Evolutionary conservation across 768 basidiomycete species (phyloP).

Genomic region (Ramaria sp.): DNA sequence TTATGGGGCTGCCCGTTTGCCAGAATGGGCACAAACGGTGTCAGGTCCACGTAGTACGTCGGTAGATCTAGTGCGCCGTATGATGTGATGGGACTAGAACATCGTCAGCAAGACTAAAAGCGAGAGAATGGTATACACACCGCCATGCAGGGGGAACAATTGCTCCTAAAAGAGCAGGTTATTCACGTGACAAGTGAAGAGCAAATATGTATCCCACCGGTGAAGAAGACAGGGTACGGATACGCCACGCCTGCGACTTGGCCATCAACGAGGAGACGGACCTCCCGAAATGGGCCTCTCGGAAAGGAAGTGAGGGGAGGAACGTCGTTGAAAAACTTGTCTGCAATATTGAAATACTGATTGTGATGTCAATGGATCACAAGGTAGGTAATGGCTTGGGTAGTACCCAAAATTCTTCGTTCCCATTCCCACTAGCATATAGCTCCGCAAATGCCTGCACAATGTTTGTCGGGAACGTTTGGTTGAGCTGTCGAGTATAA

Average conservation of each 20-base stretch:
- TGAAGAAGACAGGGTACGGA: slow-evolving; percentile 57
- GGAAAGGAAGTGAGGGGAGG: slow-evolving; percentile 38
- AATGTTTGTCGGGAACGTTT: slow-evolving; percentile 61
- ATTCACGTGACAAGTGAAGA: not conserved
- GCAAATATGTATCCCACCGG: slow-evolving; percentile 29
- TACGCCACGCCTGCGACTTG: slow-evolving; percentile 45
- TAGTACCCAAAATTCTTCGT: slow-evolving; percentile 72
- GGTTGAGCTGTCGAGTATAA: slow-evolving; percentile 36
- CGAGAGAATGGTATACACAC: slow-evolving; percentile 21
- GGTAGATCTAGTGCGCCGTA: slow-evolving; percentile 72
- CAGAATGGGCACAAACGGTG: slow-evolving; percentile 64
- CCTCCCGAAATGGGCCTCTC: slow-evolving; percentile 50
- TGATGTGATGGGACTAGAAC: slow-evolving; percentile 53
- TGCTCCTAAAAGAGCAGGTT: slow-evolving; percentile 21
- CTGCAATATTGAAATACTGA: slow-evolving; percentile 60
- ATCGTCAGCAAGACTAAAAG: not conserved
- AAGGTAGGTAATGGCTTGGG: not conserved
- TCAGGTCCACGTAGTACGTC: slow-evolving; percentile 67
- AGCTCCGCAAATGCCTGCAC: slow-evolving; percentile 61
- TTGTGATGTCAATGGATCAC: not conserved
- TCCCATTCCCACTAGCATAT: slow-evolving; percentile 53
- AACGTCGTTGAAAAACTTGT: slow-evolving; percentile 44
- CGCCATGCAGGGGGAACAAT: slow-evolving; percentile 62
- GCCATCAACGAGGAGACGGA: slow-evolving; percentile 49
- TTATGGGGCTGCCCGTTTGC: slow-evolving; percentile 60